phyloP scores from a whole-genome alignment of 163 green algal species.

The Chlamydomonas reinhardtii region DNA sequence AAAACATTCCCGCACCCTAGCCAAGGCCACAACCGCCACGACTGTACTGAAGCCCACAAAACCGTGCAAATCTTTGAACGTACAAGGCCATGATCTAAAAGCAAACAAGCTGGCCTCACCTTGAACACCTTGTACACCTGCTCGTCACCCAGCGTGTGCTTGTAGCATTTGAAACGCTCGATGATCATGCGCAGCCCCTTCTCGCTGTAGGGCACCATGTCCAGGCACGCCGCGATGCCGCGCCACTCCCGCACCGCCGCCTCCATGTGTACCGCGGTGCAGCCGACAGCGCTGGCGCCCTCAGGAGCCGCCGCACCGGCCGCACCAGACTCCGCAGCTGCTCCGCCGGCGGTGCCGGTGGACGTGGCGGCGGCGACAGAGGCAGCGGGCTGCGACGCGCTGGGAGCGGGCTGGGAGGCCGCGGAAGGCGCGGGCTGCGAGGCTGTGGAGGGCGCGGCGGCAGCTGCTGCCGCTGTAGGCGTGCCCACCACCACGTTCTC shows the following conservation, averaged over 20 bases:
- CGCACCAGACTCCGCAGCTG: too few species aligned
- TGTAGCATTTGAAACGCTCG: constrained; percentile 85
- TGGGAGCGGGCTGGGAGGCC: background rate
- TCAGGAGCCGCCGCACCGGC: too few species aligned
- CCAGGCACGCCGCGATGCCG: constrained; percentile 59
- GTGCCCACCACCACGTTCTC: constrained; percentile 48
- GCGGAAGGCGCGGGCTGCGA: background rate
- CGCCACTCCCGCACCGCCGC: constrained; percentile 60
- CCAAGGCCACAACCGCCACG: too few species aligned
- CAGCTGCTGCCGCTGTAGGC: background rate
- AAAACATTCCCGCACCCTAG: too few species aligned
- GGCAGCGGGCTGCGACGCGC: background rate
- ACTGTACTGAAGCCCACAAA: too few species aligned
- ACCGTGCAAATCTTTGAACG: background rate
- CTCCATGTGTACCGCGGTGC: background rate
- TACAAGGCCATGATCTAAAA: too few species aligned
- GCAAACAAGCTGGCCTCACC: constrained; percentile 19
- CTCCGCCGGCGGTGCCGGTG: too few species aligned
- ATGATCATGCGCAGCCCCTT: constrained; percentile 85
- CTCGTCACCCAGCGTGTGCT: constrained; percentile 81
- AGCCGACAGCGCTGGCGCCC: background rate
- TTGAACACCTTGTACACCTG: constrained; percentile 74
- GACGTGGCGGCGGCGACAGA: too few species aligned
- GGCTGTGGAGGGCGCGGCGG: background rate
- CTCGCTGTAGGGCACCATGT: constrained; percentile 80